Conservation (phyloP, 1,284 basidiomycete genomes). For the Sporisorium graminicola region DNA sequence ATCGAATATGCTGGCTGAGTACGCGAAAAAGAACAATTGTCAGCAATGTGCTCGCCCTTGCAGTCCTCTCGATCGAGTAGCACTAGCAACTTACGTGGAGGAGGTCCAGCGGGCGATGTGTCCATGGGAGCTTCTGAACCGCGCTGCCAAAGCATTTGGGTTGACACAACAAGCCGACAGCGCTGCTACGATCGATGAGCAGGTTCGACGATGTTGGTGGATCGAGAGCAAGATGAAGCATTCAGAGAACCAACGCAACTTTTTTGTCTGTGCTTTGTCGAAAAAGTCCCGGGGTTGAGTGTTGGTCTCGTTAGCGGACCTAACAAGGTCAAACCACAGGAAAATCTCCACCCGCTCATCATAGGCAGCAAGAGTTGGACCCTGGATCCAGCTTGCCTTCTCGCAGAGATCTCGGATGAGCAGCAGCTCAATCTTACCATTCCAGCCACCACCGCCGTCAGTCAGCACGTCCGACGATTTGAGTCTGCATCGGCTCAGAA, state of each 20-base stretch:
- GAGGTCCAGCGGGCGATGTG: slow-evolving; percentile 50
- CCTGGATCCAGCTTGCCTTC: slow-evolving; percentile 3
- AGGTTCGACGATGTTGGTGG: slow-evolving; percentile 1
- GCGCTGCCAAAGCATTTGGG: slow-evolving; percentile 46
- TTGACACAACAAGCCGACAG: background rate
- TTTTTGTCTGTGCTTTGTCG: slow-evolving; percentile 8
- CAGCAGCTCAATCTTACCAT: background rate
- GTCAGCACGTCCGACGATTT: background rate
- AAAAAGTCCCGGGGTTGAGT: slow-evolving; percentile 31
- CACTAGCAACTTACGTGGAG: slow-evolving; percentile 37
- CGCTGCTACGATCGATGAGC: background rate
- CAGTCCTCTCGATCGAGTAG: background rate
- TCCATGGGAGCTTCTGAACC: slow-evolving; percentile 64
- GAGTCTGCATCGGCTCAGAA: background rate
- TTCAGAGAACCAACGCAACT: slow-evolving; percentile 5
- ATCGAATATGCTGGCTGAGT: slow-evolving; percentile 34
- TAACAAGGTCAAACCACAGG: slow-evolving; percentile 12
- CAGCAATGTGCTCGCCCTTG: background rate
- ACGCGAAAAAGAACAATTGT: background rate
- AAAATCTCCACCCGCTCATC: slow-evolving; percentile 20
- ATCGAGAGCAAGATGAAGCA: background rate
- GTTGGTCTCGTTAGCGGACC: slow-evolving; percentile 30
- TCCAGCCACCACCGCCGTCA: background rate
- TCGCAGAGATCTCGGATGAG: background rate
- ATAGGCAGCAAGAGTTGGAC: slow-evolving; percentile 2